Percentiles rank a stretch among this genome's conserved stretches.
phyloP scores from a whole-genome alignment of 768 basidiomycete genomes.

The Leccinum boreale region DNA sequence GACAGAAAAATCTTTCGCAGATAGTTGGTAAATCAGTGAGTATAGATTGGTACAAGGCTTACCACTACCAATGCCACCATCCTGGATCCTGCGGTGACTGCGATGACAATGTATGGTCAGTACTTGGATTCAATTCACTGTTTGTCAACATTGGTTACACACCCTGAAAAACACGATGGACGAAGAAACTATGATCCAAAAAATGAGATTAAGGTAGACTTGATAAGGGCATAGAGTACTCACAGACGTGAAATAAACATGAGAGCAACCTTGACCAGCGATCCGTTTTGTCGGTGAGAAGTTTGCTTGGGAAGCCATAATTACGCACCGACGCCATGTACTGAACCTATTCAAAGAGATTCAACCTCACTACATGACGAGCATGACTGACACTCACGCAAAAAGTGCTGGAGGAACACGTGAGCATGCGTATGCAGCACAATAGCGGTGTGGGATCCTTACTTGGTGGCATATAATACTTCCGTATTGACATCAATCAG shows the following conservation, averaged over 20 bases:
- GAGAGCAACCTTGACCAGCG: constrained; percentile 20
- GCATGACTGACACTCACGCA: constrained; percentile 24
- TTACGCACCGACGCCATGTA: constrained; percentile 23
- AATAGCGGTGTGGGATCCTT: background rate
- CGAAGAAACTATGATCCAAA: constrained; percentile 21
- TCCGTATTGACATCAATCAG: constrained; percentile 24
- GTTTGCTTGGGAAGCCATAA: background rate
- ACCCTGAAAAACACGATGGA: constrained; percentile 25
- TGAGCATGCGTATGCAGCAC: background rate
- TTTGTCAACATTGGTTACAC: background rate
- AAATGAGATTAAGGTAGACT: background rate
- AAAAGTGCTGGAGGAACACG: constrained; percentile 19
- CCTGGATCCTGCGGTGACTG: constrained; percentile 22
- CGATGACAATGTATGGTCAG: background rate
- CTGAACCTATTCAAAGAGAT: constrained; percentile 20
- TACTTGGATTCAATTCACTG: too few species aligned
- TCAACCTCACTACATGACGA: background rate
- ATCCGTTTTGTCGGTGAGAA: background rate
- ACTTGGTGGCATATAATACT: constrained; percentile 26
- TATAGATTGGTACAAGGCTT: background rate
- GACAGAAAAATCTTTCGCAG: constrained; percentile 16
- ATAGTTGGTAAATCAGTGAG: background rate
- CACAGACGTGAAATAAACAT: constrained; percentile 27
- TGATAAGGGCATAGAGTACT: background rate
- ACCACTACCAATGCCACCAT: constrained; percentile 16